A percentile compares a stretch with the other conserved stretches of the same genome.
phyloP scores from a whole-genome alignment of 352 stramenopile species.

The Phytophthora melonis region DNA sequence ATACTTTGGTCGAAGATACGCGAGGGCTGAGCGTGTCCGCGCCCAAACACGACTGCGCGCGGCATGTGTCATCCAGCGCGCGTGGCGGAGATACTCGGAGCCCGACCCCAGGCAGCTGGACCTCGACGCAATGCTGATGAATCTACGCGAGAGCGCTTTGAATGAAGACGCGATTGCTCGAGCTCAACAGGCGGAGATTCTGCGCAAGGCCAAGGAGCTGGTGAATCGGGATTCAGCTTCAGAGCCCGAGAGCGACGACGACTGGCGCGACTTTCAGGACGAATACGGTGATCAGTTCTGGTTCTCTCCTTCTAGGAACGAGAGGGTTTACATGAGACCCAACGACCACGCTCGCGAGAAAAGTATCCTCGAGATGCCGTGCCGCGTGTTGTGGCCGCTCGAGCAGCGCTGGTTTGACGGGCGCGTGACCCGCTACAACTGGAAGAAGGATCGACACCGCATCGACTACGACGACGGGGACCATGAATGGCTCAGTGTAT shows the following conservation, averaged over 20 bases:
- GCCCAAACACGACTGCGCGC: constrained; percentile 48
- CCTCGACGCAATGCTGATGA: constrained; percentile 58
- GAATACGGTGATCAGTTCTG: constrained; percentile 75
- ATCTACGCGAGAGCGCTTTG: constrained; percentile 58
- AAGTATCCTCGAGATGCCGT: constrained; percentile 65
- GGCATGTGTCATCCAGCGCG: constrained; percentile 60
- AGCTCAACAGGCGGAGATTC: constrained; percentile 54
- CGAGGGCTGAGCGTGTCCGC: constrained; percentile 46
- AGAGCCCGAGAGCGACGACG: constrained; percentile 77
- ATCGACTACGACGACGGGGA: constrained; percentile 83
- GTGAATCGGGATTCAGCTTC: constrained; percentile 78
- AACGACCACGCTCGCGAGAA: constrained; percentile 68
- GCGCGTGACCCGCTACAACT: constrained; percentile 60
- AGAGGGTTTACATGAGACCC: constrained; percentile 67
- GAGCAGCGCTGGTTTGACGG: constrained; percentile 84
- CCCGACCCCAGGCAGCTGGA: constrained; percentile 52
- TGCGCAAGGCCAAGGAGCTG: constrained; percentile 57
- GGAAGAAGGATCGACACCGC: constrained; percentile 70
- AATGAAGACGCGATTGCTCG: constrained; percentile 56
- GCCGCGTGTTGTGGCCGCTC: constrained; percentile 77
- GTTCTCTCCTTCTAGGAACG: constrained; percentile 81
- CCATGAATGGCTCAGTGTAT: constrained; percentile 75
- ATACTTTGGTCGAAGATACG: constrained; percentile 64
- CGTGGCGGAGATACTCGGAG: constrained; percentile 57
- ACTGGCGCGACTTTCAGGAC: constrained; percentile 79